Percentiles rank a stretch among this genome's conserved stretches.
These are phyloP conservation scores for Letharia lupina DNA, from an alignment of 495 filamentous ascomycete species.

Conservation along the genomic window DNA sequence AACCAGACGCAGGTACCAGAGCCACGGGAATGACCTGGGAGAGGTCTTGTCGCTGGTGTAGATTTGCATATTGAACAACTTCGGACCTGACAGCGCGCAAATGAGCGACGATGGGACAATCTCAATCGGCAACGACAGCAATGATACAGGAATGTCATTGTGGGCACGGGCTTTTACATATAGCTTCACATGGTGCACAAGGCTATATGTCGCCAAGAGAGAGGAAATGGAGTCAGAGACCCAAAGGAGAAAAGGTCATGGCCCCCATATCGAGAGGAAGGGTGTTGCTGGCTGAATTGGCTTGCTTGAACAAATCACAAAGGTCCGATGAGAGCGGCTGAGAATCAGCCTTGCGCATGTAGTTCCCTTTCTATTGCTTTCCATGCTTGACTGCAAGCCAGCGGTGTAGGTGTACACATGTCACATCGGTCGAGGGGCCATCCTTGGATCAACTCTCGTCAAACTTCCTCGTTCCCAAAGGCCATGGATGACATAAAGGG, in stretches of 20 bases:
- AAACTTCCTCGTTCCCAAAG: too few species aligned
- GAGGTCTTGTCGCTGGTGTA: conserved; percentile 24
- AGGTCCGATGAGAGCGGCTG: background rate
- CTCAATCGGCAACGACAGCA: background rate
- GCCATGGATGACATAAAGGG: too few species aligned
- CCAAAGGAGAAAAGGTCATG: background rate
- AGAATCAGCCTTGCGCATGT: background rate
- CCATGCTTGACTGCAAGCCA: background rate
- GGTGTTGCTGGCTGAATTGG: background rate
- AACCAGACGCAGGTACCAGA: conserved; percentile 23
- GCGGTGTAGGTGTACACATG: background rate
- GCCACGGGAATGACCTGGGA: conserved; percentile 17
- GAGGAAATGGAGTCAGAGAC: background rate
- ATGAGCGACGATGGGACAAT: background rate
- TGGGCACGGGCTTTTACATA: background rate
- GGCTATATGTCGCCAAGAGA: background rate
- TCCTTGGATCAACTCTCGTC: background rate
- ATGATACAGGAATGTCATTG: background rate
- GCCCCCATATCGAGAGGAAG: background rate
- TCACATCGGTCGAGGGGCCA: too few species aligned
- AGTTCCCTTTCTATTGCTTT: background rate
- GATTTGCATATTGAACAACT: conserved; percentile 14
- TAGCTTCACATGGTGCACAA: background rate
- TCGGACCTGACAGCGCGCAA: background rate
- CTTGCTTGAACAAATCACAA: background rate